These are phyloP conservation scores for Diplotaxis tenuifolia DNA, from an alignment of 345 rosid genomes.

Conservation along the genomic window DNA sequence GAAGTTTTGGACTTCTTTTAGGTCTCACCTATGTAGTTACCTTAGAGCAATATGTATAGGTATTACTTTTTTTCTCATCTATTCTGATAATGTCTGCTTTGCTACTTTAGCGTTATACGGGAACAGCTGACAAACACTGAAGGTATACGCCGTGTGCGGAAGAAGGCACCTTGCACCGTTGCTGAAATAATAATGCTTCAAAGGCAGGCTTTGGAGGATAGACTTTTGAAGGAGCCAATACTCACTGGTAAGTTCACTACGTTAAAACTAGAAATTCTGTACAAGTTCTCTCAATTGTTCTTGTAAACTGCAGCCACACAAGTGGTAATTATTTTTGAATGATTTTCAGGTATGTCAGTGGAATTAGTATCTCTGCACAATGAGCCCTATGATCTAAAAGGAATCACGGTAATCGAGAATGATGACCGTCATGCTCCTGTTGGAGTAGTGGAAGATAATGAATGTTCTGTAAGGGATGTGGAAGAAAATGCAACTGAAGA, in stretches of 20 bases:
- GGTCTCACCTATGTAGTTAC: not conserved
- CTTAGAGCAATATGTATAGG: not conserved
- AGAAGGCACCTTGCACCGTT: slow-evolving; percentile 97
- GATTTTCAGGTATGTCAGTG: slow-evolving; percentile 65
- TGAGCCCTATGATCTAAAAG: slow-evolving; percentile 63
- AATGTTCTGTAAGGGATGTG: slow-evolving; percentile 38
- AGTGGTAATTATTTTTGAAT: slow-evolving; percentile 10
- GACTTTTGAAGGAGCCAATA: slow-evolving; percentile 59
- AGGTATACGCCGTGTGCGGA: slow-evolving; percentile 87
- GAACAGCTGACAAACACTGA: slow-evolving; percentile 83
- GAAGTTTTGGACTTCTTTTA: slow-evolving; percentile 15
- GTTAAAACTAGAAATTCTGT: slow-evolving; percentile 3
- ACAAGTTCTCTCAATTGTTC: slow-evolving; percentile 15
- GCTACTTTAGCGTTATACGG: slow-evolving; percentile 71
- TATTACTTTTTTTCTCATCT: not conserved
- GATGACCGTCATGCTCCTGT: slow-evolving; percentile 42
- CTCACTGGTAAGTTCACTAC: slow-evolving; percentile 65
- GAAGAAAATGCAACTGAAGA: slow-evolving; percentile 45
- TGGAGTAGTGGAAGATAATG: slow-evolving; percentile 43
- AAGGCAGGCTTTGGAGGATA: slow-evolving; percentile 76
- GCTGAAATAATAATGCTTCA: slow-evolving; percentile 81
- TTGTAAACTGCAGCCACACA: slow-evolving; percentile 18
- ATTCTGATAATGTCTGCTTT: slow-evolving; percentile 35
- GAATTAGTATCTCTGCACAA: slow-evolving; percentile 56
- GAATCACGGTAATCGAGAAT: slow-evolving; percentile 49